Evolutionary conservation across 352 stramenopile genomes (phyloP).

Genomic region (Pythium dissotocum): DNA sequence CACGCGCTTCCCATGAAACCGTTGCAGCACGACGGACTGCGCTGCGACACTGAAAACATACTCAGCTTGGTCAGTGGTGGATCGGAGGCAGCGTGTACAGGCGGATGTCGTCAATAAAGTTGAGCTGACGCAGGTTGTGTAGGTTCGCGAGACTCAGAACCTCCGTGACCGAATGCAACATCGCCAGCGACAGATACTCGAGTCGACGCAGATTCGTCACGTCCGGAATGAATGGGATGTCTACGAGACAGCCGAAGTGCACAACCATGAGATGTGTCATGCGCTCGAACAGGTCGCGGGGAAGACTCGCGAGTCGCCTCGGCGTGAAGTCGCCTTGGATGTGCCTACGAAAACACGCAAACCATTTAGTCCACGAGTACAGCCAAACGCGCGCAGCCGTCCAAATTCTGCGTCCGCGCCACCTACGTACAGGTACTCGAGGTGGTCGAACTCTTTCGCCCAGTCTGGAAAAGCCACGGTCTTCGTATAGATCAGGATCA

Average conservation of each 20-base stretch:
- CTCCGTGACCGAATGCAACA: slow-evolving; percentile 12
- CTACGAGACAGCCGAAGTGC: slow-evolving; percentile 9
- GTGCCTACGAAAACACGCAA: neutral
- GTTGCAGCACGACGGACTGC: slow-evolving; percentile 23
- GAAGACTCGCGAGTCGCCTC: slow-evolving; percentile 2
- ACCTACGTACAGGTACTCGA: slow-evolving; percentile 25
- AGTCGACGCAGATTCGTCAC: neutral
- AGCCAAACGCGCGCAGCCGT: too few relatives aligned
- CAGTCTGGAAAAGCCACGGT: slow-evolving; percentile 16
- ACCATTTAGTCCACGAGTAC: too few relatives aligned
- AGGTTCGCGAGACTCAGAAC: slow-evolving; percentile 5
- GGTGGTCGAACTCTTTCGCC: slow-evolving; percentile 18
- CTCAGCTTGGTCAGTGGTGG: too few relatives aligned
- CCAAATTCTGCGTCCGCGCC: too few relatives aligned
- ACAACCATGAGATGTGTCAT: slow-evolving; percentile 23
- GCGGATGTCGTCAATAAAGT: slow-evolving; percentile 4
- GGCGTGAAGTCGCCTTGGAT: slow-evolving; percentile 17
- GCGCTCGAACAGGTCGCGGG: slow-evolving; percentile 7
- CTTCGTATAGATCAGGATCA: slow-evolving; percentile 32
- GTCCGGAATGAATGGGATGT: slow-evolving; percentile 11
- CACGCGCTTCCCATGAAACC: slow-evolving; percentile 10
- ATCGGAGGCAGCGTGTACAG: too few relatives aligned
- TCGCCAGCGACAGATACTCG: slow-evolving; percentile 8
- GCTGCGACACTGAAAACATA: neutral
- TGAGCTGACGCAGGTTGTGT: neutral